Base-by-base conservation (phyloP, 139 green algal species). In the Chlamydomonas sp. region DNA sequence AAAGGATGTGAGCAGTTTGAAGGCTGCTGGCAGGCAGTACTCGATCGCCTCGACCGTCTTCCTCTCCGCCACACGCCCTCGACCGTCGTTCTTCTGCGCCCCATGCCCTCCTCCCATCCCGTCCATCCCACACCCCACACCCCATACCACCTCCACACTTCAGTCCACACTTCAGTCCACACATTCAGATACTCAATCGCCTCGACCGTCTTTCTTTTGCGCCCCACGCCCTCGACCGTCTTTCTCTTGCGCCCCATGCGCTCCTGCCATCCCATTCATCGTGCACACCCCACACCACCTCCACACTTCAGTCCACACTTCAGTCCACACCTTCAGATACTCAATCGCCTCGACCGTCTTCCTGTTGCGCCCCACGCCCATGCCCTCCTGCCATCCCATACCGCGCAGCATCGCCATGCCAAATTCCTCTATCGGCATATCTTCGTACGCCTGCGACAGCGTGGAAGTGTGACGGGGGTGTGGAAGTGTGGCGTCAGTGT, bases 351-450 rank as follows among this genome's bases (percentile, higher is more conserved):
- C 59, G 29, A 43, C 59, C 5, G n/a, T n/a, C 73, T 85, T 83
- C 2, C 69, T 54, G 68, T 88, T 90, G 20, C 82, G 71, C 2
- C 89, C 89, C 20, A 95, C 79, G 10, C 78, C 80, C 72, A 81
- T 76, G 49, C 89, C 89, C 26, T 95, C 85, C 28, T 75, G 47
- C 89, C 89, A 95, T 31, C 87, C 88, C 81, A 95, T 89, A 49
- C 89, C 89, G 0, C 81, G 73, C 68, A 95, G 83, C 79, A 95
- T 81, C 10, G 89, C 89, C 43, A 85, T 79, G 1, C 87, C 89
- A 78, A 95, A 95, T 68, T 87, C 74, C 60, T 91, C 87, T 5
- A 94, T 79, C 10, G 88, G 88, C 82, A 93, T 85, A 29, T 64
- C 59, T 20, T 92, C 87, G 47, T 94, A 94, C 3, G 76, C 83